A percentile compares a stretch with the other conserved stretches of the same genome.
These are phyloP conservation scores for Petrea volubilis DNA, from an alignment of 257 asterid genomes.

Conservation along the genomic window DNA sequence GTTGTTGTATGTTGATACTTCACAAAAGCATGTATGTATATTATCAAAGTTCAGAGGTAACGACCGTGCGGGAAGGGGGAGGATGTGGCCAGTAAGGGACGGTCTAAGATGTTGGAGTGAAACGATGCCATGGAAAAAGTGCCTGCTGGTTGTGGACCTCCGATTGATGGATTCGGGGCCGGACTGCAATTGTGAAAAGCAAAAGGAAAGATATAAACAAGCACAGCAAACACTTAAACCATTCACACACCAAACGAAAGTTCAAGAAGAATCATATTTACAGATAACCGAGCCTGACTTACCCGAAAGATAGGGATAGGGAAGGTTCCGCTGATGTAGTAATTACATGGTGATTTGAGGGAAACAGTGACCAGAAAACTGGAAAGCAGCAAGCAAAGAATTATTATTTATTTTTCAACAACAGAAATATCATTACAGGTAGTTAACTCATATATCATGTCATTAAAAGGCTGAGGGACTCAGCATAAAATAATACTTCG, in stretches of 20 bases:
- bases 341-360: conserved; percentile 55
- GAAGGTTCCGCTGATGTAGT: conserved; percentile 79
- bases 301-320: conserved; percentile 85
- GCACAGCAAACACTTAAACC: neutral
- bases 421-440: neutral
- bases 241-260: no score
- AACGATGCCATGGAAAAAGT: conserved; percentile 59
- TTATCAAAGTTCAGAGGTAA: conserved; percentile 65
- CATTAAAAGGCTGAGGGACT: neutral
- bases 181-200: conserved; percentile 48
- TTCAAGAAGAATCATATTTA: neutral
- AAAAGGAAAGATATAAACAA: neutral
- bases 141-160: conserved; percentile 74
- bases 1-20: conserved; percentile 3
- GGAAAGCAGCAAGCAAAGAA: conserved; percentile 26
- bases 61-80: conserved; percentile 62
- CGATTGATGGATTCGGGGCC: conserved; percentile 51
- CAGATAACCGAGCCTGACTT: neutral
- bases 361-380: conserved; percentile 92
- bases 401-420: neutral
- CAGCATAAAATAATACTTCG: neutral
- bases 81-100: conserved; percentile 62
- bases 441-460: conserved; percentile 7
- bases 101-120: conserved; percentile 63
- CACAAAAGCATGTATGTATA: conserved; percentile 10